A percentile compares a stretch with the other conserved stretches of the same genome.
These are phyloP conservation scores for Staphylotrichum tortipilum DNA, from an alignment of 495 filamentous ascomycete species.

Conservation along the genomic window DNA sequence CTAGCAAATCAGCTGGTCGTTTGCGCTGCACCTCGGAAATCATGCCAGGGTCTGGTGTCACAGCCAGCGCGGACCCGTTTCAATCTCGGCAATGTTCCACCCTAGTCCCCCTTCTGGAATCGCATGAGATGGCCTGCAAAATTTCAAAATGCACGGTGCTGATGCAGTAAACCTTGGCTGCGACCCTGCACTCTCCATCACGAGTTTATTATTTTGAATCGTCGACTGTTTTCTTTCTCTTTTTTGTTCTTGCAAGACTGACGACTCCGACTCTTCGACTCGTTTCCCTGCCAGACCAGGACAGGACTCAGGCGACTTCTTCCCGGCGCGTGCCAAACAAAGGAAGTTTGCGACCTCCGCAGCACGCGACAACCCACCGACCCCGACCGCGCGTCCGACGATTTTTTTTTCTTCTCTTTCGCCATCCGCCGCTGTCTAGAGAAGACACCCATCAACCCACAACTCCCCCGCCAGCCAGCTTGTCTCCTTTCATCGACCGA, in stretches of 20 bases:
- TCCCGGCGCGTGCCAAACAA: too few species aligned
- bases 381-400: too few species aligned
- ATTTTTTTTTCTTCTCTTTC: too few species aligned
- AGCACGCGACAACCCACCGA: too few species aligned
- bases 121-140: slow-evolving; percentile 28
- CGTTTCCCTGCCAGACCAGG: too few species aligned
- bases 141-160: slow-evolving; percentile 18
- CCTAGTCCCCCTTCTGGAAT: slow-evolving; percentile 27
- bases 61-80: slow-evolving; percentile 28
- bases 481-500: too few species aligned
- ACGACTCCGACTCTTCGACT: background rate
- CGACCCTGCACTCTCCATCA: slow-evolving; percentile 5
- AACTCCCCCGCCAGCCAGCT: too few species aligned
- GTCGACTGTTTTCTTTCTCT: background rate
- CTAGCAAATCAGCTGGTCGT: slow-evolving; percentile 13
- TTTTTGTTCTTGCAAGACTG: background rate
- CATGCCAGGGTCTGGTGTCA: slow-evolving; percentile 18
- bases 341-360: too few species aligned
- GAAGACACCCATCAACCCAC: too few species aligned
- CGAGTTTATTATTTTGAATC: slow-evolving; percentile 18
- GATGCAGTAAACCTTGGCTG: background rate
- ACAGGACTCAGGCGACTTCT: too few species aligned
- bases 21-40: slow-evolving; percentile 18
- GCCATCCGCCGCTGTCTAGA: too few species aligned
- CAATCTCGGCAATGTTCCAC: slow-evolving; percentile 37